A percentile compares a stretch with the other conserved stretches of the same genome.
Evolutionary conservation across 495 filamentous ascomycete species (phyloP).

Genomic region (Hyaloscypha hepaticicola): DNA sequence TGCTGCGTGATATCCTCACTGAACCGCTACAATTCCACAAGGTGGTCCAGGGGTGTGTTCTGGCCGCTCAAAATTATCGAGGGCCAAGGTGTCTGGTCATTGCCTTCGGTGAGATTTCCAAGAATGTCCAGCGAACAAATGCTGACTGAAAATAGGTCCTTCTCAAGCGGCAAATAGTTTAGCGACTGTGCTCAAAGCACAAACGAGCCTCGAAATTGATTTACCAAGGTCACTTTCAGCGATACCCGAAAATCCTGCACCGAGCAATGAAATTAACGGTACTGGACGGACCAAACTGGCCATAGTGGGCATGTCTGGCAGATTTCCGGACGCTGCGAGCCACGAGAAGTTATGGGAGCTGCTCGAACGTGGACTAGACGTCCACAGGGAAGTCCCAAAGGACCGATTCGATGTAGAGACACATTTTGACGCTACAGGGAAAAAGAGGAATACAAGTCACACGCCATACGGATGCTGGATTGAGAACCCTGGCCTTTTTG

Average conservation of each 20-base stretch:
- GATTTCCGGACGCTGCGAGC: conserved; percentile 42
- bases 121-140: neutral
- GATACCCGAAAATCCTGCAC: conserved; percentile 25
- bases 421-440: conserved; percentile 41
- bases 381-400: conserved; percentile 42
- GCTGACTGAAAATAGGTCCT: neutral
- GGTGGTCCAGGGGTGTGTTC: conserved; percentile 53
- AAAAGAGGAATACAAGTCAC: conserved; percentile 37
- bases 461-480: conserved; percentile 46
- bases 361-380: conserved; percentile 38
- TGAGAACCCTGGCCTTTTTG: conserved; percentile 55
- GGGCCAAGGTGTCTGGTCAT: conserved; percentile 41
- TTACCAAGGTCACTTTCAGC: conserved; percentile 38
- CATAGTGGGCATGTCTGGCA: conserved; percentile 43
- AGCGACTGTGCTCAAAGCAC: conserved; percentile 37
- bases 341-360: conserved; percentile 49
- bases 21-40: conserved; percentile 56
- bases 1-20: conserved; percentile 60
- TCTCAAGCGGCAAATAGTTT: conserved; percentile 34
- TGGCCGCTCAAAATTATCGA: conserved; percentile 38
- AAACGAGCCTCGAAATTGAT: conserved; percentile 42
- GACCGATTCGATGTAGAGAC: conserved; percentile 46
- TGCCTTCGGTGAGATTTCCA: conserved; percentile 10
- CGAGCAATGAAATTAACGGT: conserved; percentile 18
- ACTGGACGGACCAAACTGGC: conserved; percentile 33